Conservation (phyloP, 805 yeast genomes). For the Zygoascus biomembranicola region DNA sequence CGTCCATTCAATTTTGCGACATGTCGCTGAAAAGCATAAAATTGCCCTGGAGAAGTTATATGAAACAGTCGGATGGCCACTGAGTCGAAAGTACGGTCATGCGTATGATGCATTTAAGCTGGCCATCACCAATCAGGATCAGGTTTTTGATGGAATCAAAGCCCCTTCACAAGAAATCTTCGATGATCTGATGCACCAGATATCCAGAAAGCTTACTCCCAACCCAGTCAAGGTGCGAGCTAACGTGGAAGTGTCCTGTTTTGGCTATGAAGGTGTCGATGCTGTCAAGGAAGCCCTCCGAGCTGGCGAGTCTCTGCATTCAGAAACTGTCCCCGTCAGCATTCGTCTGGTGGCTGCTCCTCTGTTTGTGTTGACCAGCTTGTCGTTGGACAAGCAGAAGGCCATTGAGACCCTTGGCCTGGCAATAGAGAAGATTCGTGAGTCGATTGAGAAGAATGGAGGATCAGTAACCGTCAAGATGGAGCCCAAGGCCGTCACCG, state of each 20-base stretch:
- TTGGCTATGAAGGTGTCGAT: slow-evolving; percentile 94
- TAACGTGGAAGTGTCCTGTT: slow-evolving; percentile 97
- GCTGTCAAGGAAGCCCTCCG: slow-evolving; percentile 86
- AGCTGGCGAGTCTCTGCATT: slow-evolving; percentile 77
- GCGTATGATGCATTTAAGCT: slow-evolving; percentile 96
- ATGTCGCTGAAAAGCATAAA: slow-evolving; percentile 95
- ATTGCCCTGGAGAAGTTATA: slow-evolving; percentile 79
- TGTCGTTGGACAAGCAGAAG: slow-evolving; percentile 81
- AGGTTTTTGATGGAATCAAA: slow-evolving; percentile 72
- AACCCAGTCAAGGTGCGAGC: slow-evolving; percentile 97
- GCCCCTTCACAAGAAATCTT: slow-evolving; percentile 68
- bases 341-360: slow-evolving; percentile 98
- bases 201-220: slow-evolving; percentile 90
- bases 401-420: slow-evolving; percentile 73
- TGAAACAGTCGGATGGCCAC: slow-evolving; percentile 92
- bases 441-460: slow-evolving; percentile 60
- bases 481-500: slow-evolving; percentile 99
- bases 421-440: slow-evolving; percentile 71
- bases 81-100: slow-evolving; percentile 90
- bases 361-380: slow-evolving; percentile 84
- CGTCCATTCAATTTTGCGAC: slow-evolving; percentile 95
- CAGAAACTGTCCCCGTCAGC: slow-evolving; percentile 81
- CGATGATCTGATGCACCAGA: slow-evolving; percentile 79
- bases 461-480: slow-evolving; percentile 89
- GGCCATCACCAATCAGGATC: slow-evolving; percentile 80